phyloP scores from a whole-genome alignment of 129 eudicot genomes.

The Lactuca sativa region DNA sequence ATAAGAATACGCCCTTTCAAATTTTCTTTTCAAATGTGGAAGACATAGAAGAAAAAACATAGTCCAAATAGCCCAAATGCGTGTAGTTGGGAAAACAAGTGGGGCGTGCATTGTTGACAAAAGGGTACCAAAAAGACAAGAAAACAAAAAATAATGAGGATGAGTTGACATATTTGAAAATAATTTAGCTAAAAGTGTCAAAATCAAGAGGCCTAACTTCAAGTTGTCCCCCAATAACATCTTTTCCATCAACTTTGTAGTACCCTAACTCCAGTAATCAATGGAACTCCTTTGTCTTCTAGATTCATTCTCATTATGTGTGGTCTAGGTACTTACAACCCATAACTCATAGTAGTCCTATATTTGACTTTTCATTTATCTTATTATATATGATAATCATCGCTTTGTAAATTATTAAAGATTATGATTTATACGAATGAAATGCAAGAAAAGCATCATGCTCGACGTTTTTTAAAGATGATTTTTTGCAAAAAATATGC shows the following conservation, averaged over 20 bases:
- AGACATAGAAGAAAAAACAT: conserved; percentile 2
- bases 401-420: no score
- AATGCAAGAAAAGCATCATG: no score
- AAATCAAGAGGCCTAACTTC: conserved; percentile 41
- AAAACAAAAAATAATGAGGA: conserved; percentile 10
- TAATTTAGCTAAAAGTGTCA: conserved; percentile 12
- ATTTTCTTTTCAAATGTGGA: background rate
- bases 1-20: background rate
- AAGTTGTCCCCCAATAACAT: conserved; percentile 47
- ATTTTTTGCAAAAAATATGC: no score
- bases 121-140: conserved; percentile 19
- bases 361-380: background rate
- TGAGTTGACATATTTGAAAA: conserved; percentile 29
- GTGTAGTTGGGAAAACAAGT: conserved; percentile 26
- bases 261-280: conserved; percentile 21
- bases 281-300: conserved; percentile 22
- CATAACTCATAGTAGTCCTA: background rate
- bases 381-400: no score
- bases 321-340: conserved; percentile 16
- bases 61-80: background rate
- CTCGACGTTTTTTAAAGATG: no score
- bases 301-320: conserved; percentile 17
- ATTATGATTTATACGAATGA: no score
- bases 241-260: conserved; percentile 28
- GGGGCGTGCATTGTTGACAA: conserved; percentile 27